Evolutionary conservation across 1,284 basidiomycete genomes (phyloP).

Genomic region (Malassezia furfur): DNA sequence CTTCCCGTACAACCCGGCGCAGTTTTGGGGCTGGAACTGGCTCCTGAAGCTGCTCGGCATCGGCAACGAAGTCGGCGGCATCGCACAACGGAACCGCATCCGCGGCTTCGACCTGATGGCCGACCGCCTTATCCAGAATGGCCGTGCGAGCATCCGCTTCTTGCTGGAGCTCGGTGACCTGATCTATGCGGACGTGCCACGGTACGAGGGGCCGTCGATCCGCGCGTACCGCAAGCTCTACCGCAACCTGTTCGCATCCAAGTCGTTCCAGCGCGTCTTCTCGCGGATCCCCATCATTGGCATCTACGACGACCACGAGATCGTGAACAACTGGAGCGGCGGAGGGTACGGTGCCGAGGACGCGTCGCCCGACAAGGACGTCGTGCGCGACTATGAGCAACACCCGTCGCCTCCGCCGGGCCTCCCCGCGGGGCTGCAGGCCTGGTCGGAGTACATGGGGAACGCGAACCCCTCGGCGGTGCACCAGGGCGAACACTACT

Average conservation of each 20-base stretch:
- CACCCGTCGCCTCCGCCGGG: conserved; percentile 51
- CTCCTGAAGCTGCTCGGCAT: conserved; percentile 27
- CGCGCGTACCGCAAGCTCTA: conserved; percentile 40
- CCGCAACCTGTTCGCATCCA: conserved; percentile 43
- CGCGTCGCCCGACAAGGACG: neutral
- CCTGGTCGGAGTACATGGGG: conserved; percentile 62
- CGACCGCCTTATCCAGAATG: conserved; percentile 21
- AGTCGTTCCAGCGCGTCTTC: conserved; percentile 40
- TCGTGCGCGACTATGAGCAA: conserved; percentile 50
- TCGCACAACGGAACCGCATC: conserved; percentile 51
- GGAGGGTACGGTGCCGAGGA: conserved; percentile 13
- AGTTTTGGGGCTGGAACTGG: conserved; percentile 46
- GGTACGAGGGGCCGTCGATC: conserved; percentile 30
- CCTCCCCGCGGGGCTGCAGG: conserved; percentile 56
- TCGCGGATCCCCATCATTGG: conserved; percentile 40
- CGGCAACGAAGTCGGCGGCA: conserved; percentile 31
- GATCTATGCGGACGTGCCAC: conserved; percentile 67
- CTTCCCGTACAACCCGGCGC: conserved; percentile 44
- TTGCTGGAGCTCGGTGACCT: conserved; percentile 52
- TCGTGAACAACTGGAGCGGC: conserved; percentile 44
- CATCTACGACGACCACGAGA: conserved; percentile 46
- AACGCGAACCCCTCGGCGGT: conserved; percentile 59
- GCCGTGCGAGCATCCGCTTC: conserved; percentile 46
- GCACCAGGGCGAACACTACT: conserved; percentile 56
- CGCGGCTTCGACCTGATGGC: conserved; percentile 62